phyloP scores from a whole-genome alignment of 2,329 filamentous ascomycete species.

The Plectosphaerella sp. region DNA sequence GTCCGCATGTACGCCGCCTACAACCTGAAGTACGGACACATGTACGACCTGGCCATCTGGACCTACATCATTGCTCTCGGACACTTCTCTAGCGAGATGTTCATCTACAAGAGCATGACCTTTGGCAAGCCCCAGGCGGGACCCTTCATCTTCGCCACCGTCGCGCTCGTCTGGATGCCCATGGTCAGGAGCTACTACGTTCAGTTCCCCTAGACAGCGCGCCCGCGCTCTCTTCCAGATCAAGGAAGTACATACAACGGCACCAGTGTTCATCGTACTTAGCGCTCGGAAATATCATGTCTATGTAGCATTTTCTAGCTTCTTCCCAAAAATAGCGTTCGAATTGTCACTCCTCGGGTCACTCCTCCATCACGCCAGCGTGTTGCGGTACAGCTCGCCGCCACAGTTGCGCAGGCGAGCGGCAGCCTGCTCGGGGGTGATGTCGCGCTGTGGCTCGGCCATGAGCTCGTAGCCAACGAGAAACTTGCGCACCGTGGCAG shows the following conservation, averaged over 20 bases:
- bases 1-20: slow-evolving; percentile 82
- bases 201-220: slow-evolving; percentile 16
- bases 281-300: not conserved
- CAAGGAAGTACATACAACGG: not conserved
- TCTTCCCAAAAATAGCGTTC: not conserved
- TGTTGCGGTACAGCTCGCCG: slow-evolving; percentile 78
- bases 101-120: slow-evolving; percentile 71
- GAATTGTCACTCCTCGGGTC: not conserved
- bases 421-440: slow-evolving; percentile 94
- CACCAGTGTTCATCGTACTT: too few species aligned
- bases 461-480: slow-evolving; percentile 94
- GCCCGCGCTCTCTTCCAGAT: too few species aligned
- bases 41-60: slow-evolving; percentile 79
- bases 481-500: slow-evolving; percentile 93
- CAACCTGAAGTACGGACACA: slow-evolving; percentile 64
- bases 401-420: slow-evolving; percentile 70
- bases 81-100: slow-evolving; percentile 79
- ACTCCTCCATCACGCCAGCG: slow-evolving; percentile 22
- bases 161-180: slow-evolving; percentile 57
- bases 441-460: slow-evolving; percentile 96
- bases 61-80: slow-evolving; percentile 74
- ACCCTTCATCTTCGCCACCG: slow-evolving; percentile 47
- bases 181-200: slow-evolving; percentile 69
- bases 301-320: not conserved
- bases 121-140: slow-evolving; percentile 54